A percentile compares a stretch with the other conserved stretches of the same genome.
Conservation (phyloP, 75 land plant genomes). For the Selaginella moellendorffii region DNA sequence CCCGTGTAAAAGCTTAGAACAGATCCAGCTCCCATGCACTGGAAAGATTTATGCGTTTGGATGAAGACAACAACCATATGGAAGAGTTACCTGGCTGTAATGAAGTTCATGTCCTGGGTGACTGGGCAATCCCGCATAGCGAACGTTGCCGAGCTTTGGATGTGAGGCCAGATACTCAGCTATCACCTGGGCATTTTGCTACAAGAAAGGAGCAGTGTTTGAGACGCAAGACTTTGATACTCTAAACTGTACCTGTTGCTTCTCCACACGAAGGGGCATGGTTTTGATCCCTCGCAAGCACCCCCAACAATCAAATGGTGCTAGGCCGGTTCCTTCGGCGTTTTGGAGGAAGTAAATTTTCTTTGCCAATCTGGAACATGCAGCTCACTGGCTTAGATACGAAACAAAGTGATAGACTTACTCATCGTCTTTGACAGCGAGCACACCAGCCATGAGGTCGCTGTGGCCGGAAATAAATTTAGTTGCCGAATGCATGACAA, state of each 20-base stretch:
- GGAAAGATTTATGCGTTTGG: constrained; percentile 9
- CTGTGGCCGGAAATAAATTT: constrained; percentile 98
- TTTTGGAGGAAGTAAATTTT: constrained; percentile 83
- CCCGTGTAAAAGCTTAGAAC: constrained; percentile 89
- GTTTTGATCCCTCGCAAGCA: constrained; percentile 88
- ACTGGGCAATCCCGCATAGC: constrained; percentile 79
- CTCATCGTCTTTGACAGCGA: constrained; percentile 92
- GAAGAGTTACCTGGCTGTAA: constrained; percentile 57
- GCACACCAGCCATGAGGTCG: constrained; percentile 97
- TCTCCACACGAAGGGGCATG: constrained; percentile 85
- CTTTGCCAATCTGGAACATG: constrained; percentile 63
- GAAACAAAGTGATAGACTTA: constrained; percentile 12
- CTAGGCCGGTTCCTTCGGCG: constrained; percentile 88
- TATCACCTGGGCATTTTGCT: constrained; percentile 91
- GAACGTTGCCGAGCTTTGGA: constrained; percentile 52
- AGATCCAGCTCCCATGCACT: constrained; percentile 94
- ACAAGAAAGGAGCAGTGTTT: constrained; percentile 5
- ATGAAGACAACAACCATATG: neutral
- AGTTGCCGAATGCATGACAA: constrained; percentile 98
- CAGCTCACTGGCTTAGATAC: constrained; percentile 3
- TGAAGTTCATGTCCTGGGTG: constrained; percentile 82
- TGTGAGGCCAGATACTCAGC: constrained; percentile 76
- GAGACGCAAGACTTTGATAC: no score
- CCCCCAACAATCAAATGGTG: constrained; percentile 97
- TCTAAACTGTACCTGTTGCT: constrained; percentile 59